Evolutionary conservation across 2,329 filamentous ascomycete species (phyloP).

Genomic region (Lasiodiplodia theobromae): DNA sequence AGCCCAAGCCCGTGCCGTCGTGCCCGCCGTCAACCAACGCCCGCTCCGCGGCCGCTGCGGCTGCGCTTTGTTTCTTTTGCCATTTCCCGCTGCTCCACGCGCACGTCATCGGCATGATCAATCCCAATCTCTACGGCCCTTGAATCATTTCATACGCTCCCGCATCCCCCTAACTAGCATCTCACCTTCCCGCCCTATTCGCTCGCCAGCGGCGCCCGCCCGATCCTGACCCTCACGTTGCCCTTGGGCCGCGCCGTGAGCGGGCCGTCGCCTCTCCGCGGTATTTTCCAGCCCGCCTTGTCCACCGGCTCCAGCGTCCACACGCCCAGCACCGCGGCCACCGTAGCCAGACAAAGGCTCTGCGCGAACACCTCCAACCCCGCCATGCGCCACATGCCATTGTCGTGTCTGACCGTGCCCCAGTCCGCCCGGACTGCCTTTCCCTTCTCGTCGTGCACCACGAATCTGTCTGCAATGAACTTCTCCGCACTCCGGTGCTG

Average conservation of each 20-base stretch:
- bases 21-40: constrained; percentile 6
- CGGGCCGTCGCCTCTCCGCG: constrained; percentile 53
- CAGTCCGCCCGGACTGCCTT: constrained; percentile 30
- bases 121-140: constrained; percentile 26
- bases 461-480: constrained; percentile 39
- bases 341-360: constrained; percentile 57
- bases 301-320: constrained; percentile 62
- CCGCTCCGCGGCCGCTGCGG: constrained; percentile 17
- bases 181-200: constrained; percentile 8
- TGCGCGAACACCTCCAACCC: constrained; percentile 57
- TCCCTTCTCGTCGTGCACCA: constrained; percentile 41
- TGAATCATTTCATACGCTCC: constrained; percentile 26
- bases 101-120: constrained; percentile 23
- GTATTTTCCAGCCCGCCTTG: constrained; percentile 57
- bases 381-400: constrained; percentile 35
- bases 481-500: constrained; percentile 18
- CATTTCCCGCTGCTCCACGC: constrained; percentile 24
- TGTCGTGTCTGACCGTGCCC: constrained; percentile 24
- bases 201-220: constrained; percentile 40
- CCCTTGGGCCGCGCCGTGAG: constrained; percentile 59
- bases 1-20: constrained; percentile 17
- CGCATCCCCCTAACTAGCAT: constrained; percentile 2
- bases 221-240: constrained; percentile 63
- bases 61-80: constrained; percentile 22
- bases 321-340: constrained; percentile 60